Conservation (phyloP, 495 filamentous ascomycete species). For the Ascobolus immersus region DNA sequence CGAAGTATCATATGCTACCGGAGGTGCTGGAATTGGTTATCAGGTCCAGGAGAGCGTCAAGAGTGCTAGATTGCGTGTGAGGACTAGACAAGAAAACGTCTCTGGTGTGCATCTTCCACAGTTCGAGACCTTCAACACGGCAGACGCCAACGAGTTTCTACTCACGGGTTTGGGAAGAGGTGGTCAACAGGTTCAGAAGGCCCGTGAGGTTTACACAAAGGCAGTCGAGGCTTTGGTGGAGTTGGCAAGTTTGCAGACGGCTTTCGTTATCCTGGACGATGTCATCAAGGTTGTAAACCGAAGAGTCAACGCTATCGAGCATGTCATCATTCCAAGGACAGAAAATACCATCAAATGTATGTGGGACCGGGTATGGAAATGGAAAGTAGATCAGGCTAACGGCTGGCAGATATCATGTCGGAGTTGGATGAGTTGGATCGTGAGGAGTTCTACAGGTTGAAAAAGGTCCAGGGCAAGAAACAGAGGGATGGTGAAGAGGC, state of each 20-base stretch:
- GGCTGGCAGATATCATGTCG: slow-evolving; percentile 98
- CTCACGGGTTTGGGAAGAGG: slow-evolving; percentile 91
- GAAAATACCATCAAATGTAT: slow-evolving; percentile 91
- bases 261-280: slow-evolving; percentile 92
- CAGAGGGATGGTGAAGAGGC: slow-evolving; percentile 57
- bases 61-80: slow-evolving; percentile 67
- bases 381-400: slow-evolving; percentile 1
- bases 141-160: slow-evolving; percentile 86
- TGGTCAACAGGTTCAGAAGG: slow-evolving; percentile 86
- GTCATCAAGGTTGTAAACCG: slow-evolving; percentile 98
- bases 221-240: slow-evolving; percentile 94
- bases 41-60: slow-evolving; percentile 93
- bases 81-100: slow-evolving; percentile 94
- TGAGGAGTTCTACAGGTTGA: slow-evolving; percentile 78
- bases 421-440: slow-evolving; percentile 94
- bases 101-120: slow-evolving; percentile 80
- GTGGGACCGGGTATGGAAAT: neutral
- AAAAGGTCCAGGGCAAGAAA: slow-evolving; percentile 68
- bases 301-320: slow-evolving; percentile 95
- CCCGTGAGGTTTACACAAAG: slow-evolving; percentile 87
- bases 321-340: slow-evolving; percentile 93
- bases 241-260: slow-evolving; percentile 85
- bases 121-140: slow-evolving; percentile 68
- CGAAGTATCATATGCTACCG: slow-evolving; percentile 92
- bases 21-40: slow-evolving; percentile 69